phyloP scores from a whole-genome alignment of 2,329 filamentous ascomycete species.

The Paecilomyces dactylethromorphus region DNA sequence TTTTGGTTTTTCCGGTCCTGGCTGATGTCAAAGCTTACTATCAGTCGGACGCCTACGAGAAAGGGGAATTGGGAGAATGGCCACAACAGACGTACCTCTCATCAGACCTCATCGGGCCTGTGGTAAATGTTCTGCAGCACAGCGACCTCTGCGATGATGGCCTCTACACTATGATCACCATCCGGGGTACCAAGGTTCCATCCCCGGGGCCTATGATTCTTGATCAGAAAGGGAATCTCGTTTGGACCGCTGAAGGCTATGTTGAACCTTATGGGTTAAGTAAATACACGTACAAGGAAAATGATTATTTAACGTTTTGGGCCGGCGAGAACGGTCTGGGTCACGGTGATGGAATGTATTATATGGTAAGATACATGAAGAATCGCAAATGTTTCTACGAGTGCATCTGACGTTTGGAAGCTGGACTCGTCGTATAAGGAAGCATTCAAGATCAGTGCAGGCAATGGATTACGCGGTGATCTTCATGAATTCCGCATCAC shows the following conservation, averaged over 20 bases:
- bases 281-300: slow-evolving; percentile 38
- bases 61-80: slow-evolving; percentile 16
- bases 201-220: slow-evolving; percentile 39
- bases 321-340: slow-evolving; percentile 41
- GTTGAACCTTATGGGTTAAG: slow-evolving; percentile 40
- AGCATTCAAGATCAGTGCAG: slow-evolving; percentile 30
- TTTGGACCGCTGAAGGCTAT: slow-evolving; percentile 35
- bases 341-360: slow-evolving; percentile 41
- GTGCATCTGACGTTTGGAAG: slow-evolving; percentile 20
- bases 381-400: slow-evolving; percentile 3
- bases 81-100: slow-evolving; percentile 21
- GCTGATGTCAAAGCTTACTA: background rate
- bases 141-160: slow-evolving; percentile 30
- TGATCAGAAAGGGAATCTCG: slow-evolving; percentile 37
- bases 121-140: slow-evolving; percentile 17
- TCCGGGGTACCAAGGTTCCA: slow-evolving; percentile 25
- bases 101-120: slow-evolving; percentile 14
- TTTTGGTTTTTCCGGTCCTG: background rate
- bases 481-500: slow-evolving; percentile 43
- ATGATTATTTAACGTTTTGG: slow-evolving; percentile 45
- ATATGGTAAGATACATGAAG: slow-evolving; percentile 31
- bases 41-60: slow-evolving; percentile 8
- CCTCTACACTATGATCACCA: slow-evolving; percentile 35
- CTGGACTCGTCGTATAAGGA: slow-evolving; percentile 26
- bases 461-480: slow-evolving; percentile 30